These are phyloP conservation scores for Botrytis deweyae DNA, from an alignment of 2,329 filamentous ascomycete species.

Conservation along the genomic window DNA sequence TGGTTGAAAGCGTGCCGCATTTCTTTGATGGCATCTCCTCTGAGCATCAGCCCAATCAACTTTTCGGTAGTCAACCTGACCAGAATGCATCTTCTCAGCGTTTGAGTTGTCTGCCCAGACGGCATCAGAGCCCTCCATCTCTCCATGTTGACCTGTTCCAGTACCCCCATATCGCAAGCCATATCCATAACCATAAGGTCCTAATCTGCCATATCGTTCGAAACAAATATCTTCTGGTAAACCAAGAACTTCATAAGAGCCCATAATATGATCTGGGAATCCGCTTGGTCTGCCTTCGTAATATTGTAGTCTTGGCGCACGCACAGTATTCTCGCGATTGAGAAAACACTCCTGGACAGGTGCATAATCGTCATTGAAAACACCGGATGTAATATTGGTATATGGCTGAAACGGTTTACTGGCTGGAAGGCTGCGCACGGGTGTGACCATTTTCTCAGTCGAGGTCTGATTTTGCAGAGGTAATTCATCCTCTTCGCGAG, in stretches of 20 bases:
- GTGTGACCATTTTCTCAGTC: constrained; percentile 38
- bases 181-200: constrained; percentile 89
- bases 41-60: constrained; percentile 81
- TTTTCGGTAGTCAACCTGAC: constrained; percentile 73
- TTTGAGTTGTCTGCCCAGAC: constrained; percentile 63
- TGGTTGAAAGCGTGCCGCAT: constrained; percentile 62
- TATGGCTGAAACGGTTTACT: constrained; percentile 64
- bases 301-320: constrained; percentile 68
- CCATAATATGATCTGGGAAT: constrained; percentile 80
- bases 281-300: constrained; percentile 78
- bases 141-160: constrained; percentile 81
- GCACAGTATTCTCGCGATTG: constrained; percentile 63
- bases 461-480: constrained; percentile 44
- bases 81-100: constrained; percentile 37
- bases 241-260: constrained; percentile 80
- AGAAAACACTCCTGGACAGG: constrained; percentile 73
- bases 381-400: constrained; percentile 49
- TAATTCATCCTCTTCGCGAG: constrained; percentile 61
- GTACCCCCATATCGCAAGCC: constrained; percentile 74
- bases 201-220: constrained; percentile 83
- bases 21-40: constrained; percentile 68
- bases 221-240: constrained; percentile 87
- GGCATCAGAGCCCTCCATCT: constrained; percentile 74
- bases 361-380: constrained; percentile 51
- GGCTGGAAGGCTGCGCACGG: constrained; percentile 43